These are phyloP conservation scores for Delitschia confertaspora DNA, from an alignment of 495 filamentous ascomycete genomes.

Conservation along the genomic window DNA sequence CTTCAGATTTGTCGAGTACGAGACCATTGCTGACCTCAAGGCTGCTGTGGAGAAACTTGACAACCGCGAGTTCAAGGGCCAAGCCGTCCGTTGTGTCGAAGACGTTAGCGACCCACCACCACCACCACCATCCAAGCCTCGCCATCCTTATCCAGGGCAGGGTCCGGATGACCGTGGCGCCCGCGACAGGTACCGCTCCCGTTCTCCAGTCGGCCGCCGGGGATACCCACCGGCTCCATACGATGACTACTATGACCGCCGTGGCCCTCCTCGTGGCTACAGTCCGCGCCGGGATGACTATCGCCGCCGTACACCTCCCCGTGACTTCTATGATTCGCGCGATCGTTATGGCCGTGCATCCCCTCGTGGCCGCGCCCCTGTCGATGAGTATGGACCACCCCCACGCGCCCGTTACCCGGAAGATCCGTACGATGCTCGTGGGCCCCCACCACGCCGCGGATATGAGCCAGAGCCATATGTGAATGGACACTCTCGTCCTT, in stretches of 20 bases:
- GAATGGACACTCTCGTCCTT: conserved; percentile 49
- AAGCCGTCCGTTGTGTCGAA: conserved; percentile 68
- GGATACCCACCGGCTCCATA: conserved; percentile 49
- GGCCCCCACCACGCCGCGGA: conserved; percentile 43
- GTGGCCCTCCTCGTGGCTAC: conserved; percentile 70
- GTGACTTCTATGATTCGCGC: conserved; percentile 77
- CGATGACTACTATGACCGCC: conserved; percentile 54
- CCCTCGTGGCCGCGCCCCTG: conserved; percentile 54
- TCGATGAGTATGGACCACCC: conserved; percentile 75
- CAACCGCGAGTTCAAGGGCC: conserved; percentile 80
- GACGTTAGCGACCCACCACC: conserved; percentile 55
- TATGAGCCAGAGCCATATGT: conserved; percentile 57
- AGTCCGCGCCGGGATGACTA: conserved; percentile 74
- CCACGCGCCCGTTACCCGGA: conserved; percentile 37
- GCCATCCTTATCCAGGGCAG: conserved; percentile 34
- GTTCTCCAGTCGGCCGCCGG: conserved; percentile 61
- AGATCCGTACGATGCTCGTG: conserved; percentile 32
- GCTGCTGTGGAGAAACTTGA: conserved; percentile 90
- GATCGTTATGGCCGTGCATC: conserved; percentile 67
- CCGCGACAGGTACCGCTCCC: conserved; percentile 64
- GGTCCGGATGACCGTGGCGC: conserved; percentile 55
- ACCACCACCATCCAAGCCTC: conserved; percentile 34
- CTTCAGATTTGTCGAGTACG: conserved; percentile 90
- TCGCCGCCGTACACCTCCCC: conserved; percentile 68
- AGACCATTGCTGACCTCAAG: conserved; percentile 81